Percentiles rank a stretch among this genome's conserved stretches.
Evolutionary conservation across 345 rosid genomes (phyloP).

Genomic region (Boechera stricta): DNA sequence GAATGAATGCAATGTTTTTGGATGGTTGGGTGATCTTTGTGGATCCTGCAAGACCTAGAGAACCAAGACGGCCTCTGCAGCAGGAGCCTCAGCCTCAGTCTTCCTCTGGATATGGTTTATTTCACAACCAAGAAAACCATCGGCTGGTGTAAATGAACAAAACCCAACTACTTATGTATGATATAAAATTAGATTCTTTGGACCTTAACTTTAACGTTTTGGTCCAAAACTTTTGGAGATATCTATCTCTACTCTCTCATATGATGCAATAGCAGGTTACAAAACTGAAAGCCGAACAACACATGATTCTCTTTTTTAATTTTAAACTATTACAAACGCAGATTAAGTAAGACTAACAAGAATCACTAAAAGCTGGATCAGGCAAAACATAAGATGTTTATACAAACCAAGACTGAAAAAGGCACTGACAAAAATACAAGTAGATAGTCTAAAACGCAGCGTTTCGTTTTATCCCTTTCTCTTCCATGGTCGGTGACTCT

Average conservation of each 20-base stretch:
- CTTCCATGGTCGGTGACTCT: neutral
- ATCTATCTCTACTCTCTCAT: neutral
- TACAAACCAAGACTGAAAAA: no score
- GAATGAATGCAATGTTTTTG: slow-evolving; percentile 83
- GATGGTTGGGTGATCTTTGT: slow-evolving; percentile 98
- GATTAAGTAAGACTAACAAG: neutral
- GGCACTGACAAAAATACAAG: no score
- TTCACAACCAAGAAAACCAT: slow-evolving; percentile 76
- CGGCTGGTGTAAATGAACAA: slow-evolving; percentile 74
- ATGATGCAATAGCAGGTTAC: neutral
- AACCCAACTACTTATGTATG: slow-evolving; percentile 7
- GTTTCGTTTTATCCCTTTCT: neutral
- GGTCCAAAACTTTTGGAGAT: neutral
- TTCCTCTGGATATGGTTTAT: slow-evolving; percentile 55
- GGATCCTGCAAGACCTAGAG: slow-evolving; percentile 87
- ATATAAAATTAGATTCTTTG: neutral
- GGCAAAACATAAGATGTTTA: no score
- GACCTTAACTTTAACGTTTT: neutral
- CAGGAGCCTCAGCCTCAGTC: slow-evolving; percentile 39
- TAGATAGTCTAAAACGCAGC: no score
- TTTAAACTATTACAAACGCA: neutral
- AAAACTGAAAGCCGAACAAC: neutral
- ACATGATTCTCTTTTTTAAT: neutral
- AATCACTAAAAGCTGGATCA: no score
- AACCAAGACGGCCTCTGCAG: slow-evolving; percentile 49